Percentiles rank a stretch among this genome's conserved stretches.
phyloP scores from a whole-genome alignment of 2,329 filamentous ascomycete genomes.

The Malbranchea zuffiana region DNA sequence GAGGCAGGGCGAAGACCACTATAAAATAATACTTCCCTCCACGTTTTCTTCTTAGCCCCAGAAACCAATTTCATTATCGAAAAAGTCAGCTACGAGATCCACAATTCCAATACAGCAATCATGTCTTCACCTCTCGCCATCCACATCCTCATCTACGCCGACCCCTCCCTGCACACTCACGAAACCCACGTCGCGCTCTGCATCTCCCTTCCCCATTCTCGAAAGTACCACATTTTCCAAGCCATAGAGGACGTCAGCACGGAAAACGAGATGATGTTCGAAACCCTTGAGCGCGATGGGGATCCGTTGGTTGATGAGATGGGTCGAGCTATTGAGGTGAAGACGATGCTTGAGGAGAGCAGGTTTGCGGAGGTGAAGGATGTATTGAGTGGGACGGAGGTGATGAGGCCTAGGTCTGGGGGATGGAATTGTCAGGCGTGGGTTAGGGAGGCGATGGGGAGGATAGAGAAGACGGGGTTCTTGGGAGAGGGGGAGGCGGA shows the following conservation, averaged over 20 bases:
- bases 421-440: slow-evolving; percentile 1
- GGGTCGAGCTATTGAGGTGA: background rate
- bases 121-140: too few relatives aligned
- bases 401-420: background rate
- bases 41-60: too few relatives aligned
- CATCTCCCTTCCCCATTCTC: background rate
- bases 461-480: background rate
- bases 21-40: too few relatives aligned
- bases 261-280: slow-evolving; percentile 2
- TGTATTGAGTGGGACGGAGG: background rate
- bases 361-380: background rate
- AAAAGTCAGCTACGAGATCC: too few relatives aligned
- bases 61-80: too few relatives aligned
- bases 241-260: background rate
- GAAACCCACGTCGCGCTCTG: background rate
- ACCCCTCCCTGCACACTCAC: background rate
- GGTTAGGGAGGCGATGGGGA: background rate
- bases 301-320: background rate
- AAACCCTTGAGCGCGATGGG: background rate
- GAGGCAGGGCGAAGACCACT: too few relatives aligned
- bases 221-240: background rate
- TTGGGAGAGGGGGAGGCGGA: background rate
- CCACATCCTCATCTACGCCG: slow-evolving; percentile 2
- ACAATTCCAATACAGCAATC: too few relatives aligned
- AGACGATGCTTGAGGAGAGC: background rate